Percentiles rank a stretch among this genome's conserved stretches.
Conservation (phyloP, 768 basidiomycete genomes). For the Rhizopogon vinicolor region DNA sequence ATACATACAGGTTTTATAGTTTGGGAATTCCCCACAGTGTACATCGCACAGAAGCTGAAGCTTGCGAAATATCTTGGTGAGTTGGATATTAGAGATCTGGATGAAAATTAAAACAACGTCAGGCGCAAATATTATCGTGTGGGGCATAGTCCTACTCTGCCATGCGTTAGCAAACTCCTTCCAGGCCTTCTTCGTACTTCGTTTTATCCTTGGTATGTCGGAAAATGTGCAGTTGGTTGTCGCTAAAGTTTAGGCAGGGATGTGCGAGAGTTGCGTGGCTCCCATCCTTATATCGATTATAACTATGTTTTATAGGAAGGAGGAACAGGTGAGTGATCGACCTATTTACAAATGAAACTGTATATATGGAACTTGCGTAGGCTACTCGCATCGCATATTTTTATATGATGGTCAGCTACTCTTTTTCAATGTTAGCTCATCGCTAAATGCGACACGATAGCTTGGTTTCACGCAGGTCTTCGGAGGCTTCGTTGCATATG, state of each 20-base stretch:
- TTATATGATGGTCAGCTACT: constrained; percentile 28
- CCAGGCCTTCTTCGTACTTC: constrained; percentile 33
- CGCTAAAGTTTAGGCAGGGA: constrained; percentile 14
- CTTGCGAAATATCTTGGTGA: constrained; percentile 34
- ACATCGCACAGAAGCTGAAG: constrained; percentile 33
- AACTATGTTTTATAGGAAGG: constrained; percentile 35
- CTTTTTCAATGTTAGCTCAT: background rate
- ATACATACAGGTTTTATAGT: constrained; percentile 23
- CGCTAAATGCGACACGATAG: constrained; percentile 1
- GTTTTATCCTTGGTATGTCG: constrained; percentile 31
- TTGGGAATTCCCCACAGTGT: constrained; percentile 37
- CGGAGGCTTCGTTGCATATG: constrained; percentile 36
- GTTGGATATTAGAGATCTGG: constrained; percentile 1
- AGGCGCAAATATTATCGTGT: constrained; percentile 34
- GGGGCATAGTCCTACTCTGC: constrained; percentile 33
- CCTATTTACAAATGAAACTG: background rate
- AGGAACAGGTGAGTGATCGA: constrained; percentile 28
- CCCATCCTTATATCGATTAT: constrained; percentile 35
- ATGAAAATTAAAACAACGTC: background rate
- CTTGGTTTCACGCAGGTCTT: constrained; percentile 29
- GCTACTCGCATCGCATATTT: constrained; percentile 30
- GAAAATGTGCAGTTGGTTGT: background rate
- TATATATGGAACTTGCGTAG: constrained; percentile 7
- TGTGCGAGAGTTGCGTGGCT: constrained; percentile 36
- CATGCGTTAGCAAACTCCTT: constrained; percentile 31